phyloP scores from a whole-genome alignment of 352 stramenopile species.

The Pythium rhizo-oryzae region DNA sequence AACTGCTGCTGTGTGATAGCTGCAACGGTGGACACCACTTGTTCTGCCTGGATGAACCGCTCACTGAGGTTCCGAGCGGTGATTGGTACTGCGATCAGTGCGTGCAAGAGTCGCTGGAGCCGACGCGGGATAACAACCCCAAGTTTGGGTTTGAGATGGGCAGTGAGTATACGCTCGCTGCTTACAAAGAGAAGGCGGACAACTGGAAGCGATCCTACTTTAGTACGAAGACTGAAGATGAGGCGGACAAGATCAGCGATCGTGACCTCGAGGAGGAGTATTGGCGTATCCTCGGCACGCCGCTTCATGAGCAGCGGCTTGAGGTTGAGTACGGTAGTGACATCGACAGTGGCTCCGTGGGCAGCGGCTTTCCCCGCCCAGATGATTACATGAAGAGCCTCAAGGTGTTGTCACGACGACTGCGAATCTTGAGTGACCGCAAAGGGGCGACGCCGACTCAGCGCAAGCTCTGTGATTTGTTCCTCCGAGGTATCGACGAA shows the following conservation, averaged over 20 bases:
- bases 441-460: conserved; percentile 21
- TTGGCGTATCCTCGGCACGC: conserved; percentile 86
- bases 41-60: conserved; percentile 70
- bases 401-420: conserved; percentile 51
- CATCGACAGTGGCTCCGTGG: conserved; percentile 83
- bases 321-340: conserved; percentile 94
- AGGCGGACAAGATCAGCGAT: conserved; percentile 53
- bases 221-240: conserved; percentile 39
- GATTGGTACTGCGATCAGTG: conserved; percentile 85
- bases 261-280: conserved; percentile 87
- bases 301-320: conserved; percentile 71
- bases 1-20: conserved; percentile 78
- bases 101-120: conserved; percentile 55
- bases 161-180: conserved; percentile 70
- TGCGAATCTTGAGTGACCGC: conserved; percentile 47
- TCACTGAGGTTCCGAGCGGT: conserved; percentile 57
- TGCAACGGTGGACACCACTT: conserved; percentile 84
- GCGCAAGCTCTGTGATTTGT: conserved; percentile 48
- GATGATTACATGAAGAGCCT: conserved; percentile 63
- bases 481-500: conserved; percentile 54
- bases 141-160: conserved; percentile 88
- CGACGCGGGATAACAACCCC: conserved; percentile 44
- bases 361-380: conserved; percentile 84
- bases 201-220: conserved; percentile 86
- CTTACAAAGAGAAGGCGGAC: conserved; percentile 87